phyloP scores from a whole-genome alignment of 176 grass and related monocot species.

The Rhynchospora tenuis region DNA sequence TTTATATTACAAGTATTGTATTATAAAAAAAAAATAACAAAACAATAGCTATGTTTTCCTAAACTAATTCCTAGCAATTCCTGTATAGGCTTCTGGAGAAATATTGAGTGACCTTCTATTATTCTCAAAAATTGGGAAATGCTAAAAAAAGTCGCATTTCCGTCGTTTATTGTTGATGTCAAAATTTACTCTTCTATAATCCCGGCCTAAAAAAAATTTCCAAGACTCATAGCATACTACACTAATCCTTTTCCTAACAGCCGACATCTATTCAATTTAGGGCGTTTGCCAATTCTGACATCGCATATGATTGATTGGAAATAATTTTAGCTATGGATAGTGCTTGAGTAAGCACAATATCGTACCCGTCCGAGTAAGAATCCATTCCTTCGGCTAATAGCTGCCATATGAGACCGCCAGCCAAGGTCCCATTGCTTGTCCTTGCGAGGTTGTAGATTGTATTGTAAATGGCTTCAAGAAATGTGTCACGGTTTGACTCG shows the following conservation, averaged over 20 bases:
- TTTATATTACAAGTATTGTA: neutral
- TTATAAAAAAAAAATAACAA: neutral
- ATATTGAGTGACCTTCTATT: neutral
- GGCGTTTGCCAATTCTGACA: neutral
- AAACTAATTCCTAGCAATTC: neutral
- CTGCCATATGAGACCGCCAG: slow-evolving; percentile 32
- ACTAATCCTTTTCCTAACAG: neutral
- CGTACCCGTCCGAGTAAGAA: slow-evolving; percentile 25
- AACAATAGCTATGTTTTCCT: neutral
- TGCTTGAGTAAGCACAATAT: slow-evolving; percentile 20
- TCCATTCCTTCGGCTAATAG: slow-evolving; percentile 25
- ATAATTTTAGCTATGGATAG: neutral
- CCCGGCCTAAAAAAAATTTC: neutral
- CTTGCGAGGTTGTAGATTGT: slow-evolving; percentile 11
- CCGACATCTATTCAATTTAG: neutral
- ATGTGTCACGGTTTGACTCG: neutral
- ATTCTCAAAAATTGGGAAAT: neutral
- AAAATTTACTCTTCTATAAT: neutral
- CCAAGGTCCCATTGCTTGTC: slow-evolving; percentile 8
- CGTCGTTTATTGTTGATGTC: neutral
- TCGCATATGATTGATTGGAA: neutral
- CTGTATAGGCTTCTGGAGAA: too few species aligned
- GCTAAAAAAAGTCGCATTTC: neutral
- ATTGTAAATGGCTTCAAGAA: neutral
- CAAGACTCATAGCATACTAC: neutral